phyloP scores from a whole-genome alignment of 768 basidiomycete genomes.

The Gymnopilus junonius region DNA sequence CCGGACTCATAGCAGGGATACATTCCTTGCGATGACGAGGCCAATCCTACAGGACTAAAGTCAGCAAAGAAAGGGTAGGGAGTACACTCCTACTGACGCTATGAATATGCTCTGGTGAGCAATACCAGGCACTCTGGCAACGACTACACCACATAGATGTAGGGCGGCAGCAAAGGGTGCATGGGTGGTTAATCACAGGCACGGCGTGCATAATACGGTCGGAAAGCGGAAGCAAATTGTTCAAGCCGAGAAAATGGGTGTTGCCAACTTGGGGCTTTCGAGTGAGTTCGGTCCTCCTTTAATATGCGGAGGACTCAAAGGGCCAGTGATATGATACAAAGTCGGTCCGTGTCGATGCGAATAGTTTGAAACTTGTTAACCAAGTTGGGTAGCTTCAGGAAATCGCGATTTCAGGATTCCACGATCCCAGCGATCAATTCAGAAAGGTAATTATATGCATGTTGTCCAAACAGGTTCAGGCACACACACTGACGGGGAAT shows the following conservation, averaged over 20 bases:
- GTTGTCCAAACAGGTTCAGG: conserved; percentile 22
- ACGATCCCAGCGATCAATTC: conserved; percentile 19
- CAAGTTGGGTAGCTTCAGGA: conserved; percentile 17
- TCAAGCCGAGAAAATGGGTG: conserved; percentile 21
- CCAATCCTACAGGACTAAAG: conserved; percentile 66
- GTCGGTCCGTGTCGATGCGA: conserved; percentile 32
- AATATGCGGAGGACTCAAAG: conserved; percentile 25
- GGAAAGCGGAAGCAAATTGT: conserved; percentile 24
- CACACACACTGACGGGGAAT: conserved; percentile 19
- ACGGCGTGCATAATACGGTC: conserved; percentile 49
- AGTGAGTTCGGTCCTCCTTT: conserved; percentile 31
- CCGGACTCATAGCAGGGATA: conserved; percentile 46
- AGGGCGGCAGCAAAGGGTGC: conserved; percentile 69
- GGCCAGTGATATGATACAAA: conserved; percentile 7
- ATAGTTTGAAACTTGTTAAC: conserved; percentile 25
- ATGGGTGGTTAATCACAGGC: conserved; percentile 73
- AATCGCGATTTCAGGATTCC: conserved; percentile 26
- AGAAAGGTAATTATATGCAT: conserved; percentile 19
- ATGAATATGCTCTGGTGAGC: conserved; percentile 76
- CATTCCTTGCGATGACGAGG: conserved; percentile 74
- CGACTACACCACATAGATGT: conserved; percentile 91
- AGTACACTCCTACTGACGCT: conserved; percentile 46
- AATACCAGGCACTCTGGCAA: conserved; percentile 84
- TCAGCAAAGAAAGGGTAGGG: background rate
- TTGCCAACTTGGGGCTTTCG: conserved; percentile 23